Evolutionary conservation across 768 basidiomycete genomes (phyloP), one percentile per base, ranked within the genome.

Genomic region (Calocera viscosa): DNA sequence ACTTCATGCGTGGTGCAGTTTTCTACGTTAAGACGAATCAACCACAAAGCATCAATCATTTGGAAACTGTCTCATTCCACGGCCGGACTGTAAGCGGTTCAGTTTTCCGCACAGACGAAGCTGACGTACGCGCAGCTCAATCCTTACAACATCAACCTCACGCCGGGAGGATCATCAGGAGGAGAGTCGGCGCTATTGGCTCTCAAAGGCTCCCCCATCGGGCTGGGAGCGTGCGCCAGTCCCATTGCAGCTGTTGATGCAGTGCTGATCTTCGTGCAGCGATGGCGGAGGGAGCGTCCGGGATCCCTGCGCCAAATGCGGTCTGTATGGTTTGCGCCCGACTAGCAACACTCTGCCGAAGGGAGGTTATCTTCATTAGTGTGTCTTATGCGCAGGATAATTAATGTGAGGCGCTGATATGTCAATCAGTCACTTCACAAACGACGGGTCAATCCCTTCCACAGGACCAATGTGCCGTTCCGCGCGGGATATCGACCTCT

Each of bases 21-120:
- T 72, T 73, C 65, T 65, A 67, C 30, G 65, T 40, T 47, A 72
- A 74, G 64, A 72, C 73, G 1, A 72, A 69, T 19, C 60, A 64
- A 1, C 72, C 73, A 0, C 72, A 73, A 47, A 64, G 68, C 1
- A 69, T 72, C 63, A 74, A 73, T 72, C 72, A 73, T 19, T 70
- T 73, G 40, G 73, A 74, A 47, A 72, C 71, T 3, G 26, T 68
- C 35, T 69, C 67, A 38, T 69, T 68, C 66, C 65, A 68, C 14
- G 74, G 73, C 19, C 43, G 16, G 33, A 66, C 7, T 72, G 72
- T 63, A 34, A 8, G 53, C 5, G 19, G 7, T 7, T 24, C 19
- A 19, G 7, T 24, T 19, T 24, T 7, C 19, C 24, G 19, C 19
- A 7, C 5, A 8, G 19, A 3, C 7, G 19, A 7, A 47, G 3